Base-by-base conservation (phyloP, 768 basidiomycete species). In the Hericium coralloides region DNA sequence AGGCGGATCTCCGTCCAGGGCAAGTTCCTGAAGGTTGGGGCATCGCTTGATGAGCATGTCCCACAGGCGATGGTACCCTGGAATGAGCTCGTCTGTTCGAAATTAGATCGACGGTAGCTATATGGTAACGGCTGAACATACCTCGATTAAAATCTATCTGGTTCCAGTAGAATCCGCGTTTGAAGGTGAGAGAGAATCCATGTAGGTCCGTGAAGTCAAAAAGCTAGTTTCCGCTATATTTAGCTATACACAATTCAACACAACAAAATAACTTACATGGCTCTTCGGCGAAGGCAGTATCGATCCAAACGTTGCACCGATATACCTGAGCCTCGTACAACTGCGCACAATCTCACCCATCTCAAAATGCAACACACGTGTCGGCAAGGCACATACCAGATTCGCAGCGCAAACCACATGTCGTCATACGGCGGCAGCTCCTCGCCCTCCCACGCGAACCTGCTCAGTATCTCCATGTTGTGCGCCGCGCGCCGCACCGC, bases 371-470 rank as follows among this genome's bases (percentile, higher is more conserved):
- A n/a, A 26, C 20, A 14, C 49, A 38, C 26, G 37, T 39, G 51
- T 17, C 26, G 53, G 20, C 7, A 37, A 26, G 52, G 10, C 20
- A 66, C 79, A 65, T 62, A 90, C 88, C 80, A 82, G 54, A 80
- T 69, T 38, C 85, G 79, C 62, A 91, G 72, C 47, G 83, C 80
- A 59, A 85, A 79, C 88, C 88, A 91, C 84, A 91, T 85, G 59
- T 85, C 82, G 58, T 89, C 88, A 59, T 80, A 71, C 37, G 76
- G 78, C 15, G 83, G 79, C 37, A 82, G 72, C 8, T 73, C 69
- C 65, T 87, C 84, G 3, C 79, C 84, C 59, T 84, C 84, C 88
- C 88, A 91, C 38, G 79, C 70, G 63, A 90, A 90, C 12, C 73
- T 80, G 26, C 74, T 70, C 41, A 91, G 75, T 18, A 84, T 84